Base-by-base conservation (phyloP, 495 filamentous ascomycete genomes). In the Aspergillus ostianus region DNA sequence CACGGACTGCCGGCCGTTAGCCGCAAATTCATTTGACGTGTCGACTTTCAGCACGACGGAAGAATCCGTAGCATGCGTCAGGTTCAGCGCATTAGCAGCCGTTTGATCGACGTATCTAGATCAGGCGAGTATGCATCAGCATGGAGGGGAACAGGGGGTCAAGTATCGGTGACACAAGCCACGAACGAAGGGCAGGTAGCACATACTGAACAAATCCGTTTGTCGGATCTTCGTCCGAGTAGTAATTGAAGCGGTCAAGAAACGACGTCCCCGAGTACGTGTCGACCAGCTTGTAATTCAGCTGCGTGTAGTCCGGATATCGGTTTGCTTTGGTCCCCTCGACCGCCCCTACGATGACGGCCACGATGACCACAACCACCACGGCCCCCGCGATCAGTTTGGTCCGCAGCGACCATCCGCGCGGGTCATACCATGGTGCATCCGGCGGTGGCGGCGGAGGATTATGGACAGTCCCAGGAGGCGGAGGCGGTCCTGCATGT, bases 11-110 rank as follows among this genome's bases (percentile, higher is more conserved):
- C 82, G 79, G 53, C 82, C 81, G 0, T 69, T 74, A 1, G 61
- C 59, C 0, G 80, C 70, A 46, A 79, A 73, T 1, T 65, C 66
- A n/a, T 77, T 75, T 29, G 63, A 69, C 23, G 70, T 75, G 60
- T 86, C 83, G 8, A 87, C 83, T 30, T 73, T 73, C 4, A 87
- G 66, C 29, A 85, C 67, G 1, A 82, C 83, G 0, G 78, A 80
- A 1, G 63, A 66, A 5, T 70, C 61, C 2, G 76, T 75, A 12
- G 77, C 76, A 56, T 77, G 78, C 15, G 83, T 87, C 45, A 86
- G 77, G 64, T 86, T 85, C 8, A 74, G 63, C 17, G 56, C 10
- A 0, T 63, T 58, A 2, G 80, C 74, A 10, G 70, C 66, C 2
- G 56, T 21, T 45, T 67, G 18, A 21, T 71, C 62, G 15, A 78